Conservation (phyloP, 306 rosid species). For the Morella rubra region DNA sequence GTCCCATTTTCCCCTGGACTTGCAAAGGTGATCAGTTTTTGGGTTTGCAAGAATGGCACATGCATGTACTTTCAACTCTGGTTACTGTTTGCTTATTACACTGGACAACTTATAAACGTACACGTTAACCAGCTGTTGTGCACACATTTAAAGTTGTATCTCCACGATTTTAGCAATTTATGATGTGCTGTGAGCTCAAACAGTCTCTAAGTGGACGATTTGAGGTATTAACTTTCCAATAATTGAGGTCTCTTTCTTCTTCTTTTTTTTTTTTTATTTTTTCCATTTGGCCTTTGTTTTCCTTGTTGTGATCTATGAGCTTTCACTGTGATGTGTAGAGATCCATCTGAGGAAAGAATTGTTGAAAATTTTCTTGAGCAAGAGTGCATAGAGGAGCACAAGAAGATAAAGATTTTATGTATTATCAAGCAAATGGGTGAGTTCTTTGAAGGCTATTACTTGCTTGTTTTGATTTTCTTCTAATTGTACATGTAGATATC, state of each 20-base stretch:
- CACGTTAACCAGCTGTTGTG: background rate
- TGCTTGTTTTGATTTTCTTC: constrained; percentile 10
- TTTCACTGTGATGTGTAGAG: constrained; percentile 42
- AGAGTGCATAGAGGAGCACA: constrained; percentile 62
- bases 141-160: background rate
- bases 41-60: background rate
- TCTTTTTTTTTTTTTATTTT: constrained; percentile 2
- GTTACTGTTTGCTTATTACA: background rate
- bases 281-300: constrained; percentile 3
- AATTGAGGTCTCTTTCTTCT: too few species aligned
- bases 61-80: background rate
- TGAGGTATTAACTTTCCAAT: background rate
- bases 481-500: constrained; percentile 1
- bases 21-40: background rate
- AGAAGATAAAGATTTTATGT: constrained; percentile 46
- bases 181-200: background rate
- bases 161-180: background rate
- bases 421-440: constrained; percentile 81
- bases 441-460: constrained; percentile 27
- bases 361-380: constrained; percentile 70
- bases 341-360: constrained; percentile 65
- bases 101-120: background rate
- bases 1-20: background rate
- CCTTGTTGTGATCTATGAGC: background rate
- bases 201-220: background rate